These are phyloP conservation scores for Diplocarpon mali DNA, from an alignment of 2,329 filamentous ascomycete genomes.

Conservation along the genomic window DNA sequence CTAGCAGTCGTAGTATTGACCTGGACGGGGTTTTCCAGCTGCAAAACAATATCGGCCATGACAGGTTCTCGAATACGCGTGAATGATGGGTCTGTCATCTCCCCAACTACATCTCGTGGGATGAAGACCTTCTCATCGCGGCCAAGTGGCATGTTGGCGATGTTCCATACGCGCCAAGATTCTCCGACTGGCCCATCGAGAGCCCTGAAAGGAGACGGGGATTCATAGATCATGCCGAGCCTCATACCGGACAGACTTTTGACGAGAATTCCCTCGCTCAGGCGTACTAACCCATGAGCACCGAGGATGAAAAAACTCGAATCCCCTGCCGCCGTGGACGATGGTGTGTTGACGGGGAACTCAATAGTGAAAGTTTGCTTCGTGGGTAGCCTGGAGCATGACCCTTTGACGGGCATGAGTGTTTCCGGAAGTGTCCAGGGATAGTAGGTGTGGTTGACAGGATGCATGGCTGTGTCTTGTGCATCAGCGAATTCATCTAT, in stretches of 20 bases:
- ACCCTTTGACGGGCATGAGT: conserved; percentile 65
- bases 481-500: conserved; percentile 16
- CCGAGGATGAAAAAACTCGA: conserved; percentile 35
- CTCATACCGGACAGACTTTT: conserved; percentile 46
- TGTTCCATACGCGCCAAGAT: conserved; percentile 63
- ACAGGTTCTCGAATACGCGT: conserved; percentile 63
- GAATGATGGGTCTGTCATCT: conserved; percentile 75
- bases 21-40: conserved; percentile 22
- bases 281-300: conserved; percentile 36
- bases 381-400: conserved; percentile 60
- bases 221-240: conserved; percentile 57
- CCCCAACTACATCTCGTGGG: conserved; percentile 61
- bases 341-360: conserved; percentile 40
- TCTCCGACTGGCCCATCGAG: conserved; percentile 31
- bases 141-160: conserved; percentile 72
- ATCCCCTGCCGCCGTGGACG: conserved; percentile 16
- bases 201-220: conserved; percentile 28
- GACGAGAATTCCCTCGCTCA: conserved; percentile 37
- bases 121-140: conserved; percentile 82
- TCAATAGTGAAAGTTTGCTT: conserved; percentile 60
- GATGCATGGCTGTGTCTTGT: conserved; percentile 17
- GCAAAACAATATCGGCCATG: conserved; percentile 63
- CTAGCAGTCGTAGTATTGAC: conserved; percentile 13
- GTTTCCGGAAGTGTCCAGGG: conserved; percentile 81
- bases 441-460: conserved; percentile 73